A percentile compares a stretch with the other conserved stretches of the same genome.
Evolutionary conservation across 1,284 basidiomycete species (phyloP).

Genomic region (Sanghuangporus weigelae): DNA sequence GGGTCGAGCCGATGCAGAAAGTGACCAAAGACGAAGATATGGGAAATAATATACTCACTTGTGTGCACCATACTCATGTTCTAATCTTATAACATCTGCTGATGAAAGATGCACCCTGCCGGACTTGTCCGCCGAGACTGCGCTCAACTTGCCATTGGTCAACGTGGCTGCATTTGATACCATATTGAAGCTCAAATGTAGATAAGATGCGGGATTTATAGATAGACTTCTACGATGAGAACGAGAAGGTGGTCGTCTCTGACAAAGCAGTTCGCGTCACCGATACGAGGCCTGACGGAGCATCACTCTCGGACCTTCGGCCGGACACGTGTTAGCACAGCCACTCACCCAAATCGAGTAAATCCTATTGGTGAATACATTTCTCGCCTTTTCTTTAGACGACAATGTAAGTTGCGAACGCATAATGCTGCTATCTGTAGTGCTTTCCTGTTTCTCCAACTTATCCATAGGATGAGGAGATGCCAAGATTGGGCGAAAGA

Average conservation of each 20-base stretch:
- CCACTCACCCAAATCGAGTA: no score
- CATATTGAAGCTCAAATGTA: not conserved
- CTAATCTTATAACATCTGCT: slow-evolving; percentile 72
- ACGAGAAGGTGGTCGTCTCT: not conserved
- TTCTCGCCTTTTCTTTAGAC: no score
- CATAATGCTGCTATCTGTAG: no score
- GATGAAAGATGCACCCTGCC: slow-evolving; percentile 36
- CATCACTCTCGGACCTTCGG: not conserved
- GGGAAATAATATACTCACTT: slow-evolving; percentile 55
- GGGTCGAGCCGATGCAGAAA: not conserved
- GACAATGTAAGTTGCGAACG: no score
- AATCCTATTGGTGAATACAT: no score
- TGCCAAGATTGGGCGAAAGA: no score
- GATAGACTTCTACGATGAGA: not conserved
- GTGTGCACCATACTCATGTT: slow-evolving; percentile 82
- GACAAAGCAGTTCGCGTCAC: not conserved
- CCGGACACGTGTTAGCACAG: not conserved
- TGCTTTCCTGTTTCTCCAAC: no score
- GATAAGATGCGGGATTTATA: not conserved
- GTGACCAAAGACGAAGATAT: not conserved
- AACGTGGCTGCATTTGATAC: not conserved
- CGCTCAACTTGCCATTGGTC: slow-evolving; percentile 6
- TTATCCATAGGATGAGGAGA: no score
- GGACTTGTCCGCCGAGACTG: slow-evolving; percentile 1
- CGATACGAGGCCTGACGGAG: not conserved